These are phyloP conservation scores for Erodium texanum DNA, from an alignment of 441 rosid species.

Conservation along the genomic window DNA sequence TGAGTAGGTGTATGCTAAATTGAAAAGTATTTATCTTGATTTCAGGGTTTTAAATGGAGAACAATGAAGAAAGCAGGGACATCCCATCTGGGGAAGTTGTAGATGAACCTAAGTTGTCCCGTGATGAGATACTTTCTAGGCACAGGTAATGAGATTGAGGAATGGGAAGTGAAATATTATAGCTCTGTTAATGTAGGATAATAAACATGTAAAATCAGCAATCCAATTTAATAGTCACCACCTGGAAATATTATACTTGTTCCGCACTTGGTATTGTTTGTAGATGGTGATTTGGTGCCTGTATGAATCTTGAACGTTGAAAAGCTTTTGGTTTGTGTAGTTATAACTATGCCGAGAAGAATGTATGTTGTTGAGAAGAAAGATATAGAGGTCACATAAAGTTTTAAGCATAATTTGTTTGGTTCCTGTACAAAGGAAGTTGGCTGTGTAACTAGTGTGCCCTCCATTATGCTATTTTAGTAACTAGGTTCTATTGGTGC, in stretches of 20 bases:
- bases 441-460: not conserved
- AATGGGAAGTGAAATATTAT: not conserved
- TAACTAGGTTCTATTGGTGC: not conserved
- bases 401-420: not conserved
- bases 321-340: too few species aligned
- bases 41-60: slow-evolving; percentile 25
- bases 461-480: too few species aligned
- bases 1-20: too few species aligned
- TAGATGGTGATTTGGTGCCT: not conserved
- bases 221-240: not conserved
- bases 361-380: not conserved
- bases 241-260: not conserved
- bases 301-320: not conserved
- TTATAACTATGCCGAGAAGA: not conserved
- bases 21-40: slow-evolving; percentile 5
- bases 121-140: slow-evolving; percentile 59
- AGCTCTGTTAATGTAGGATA: not conserved
- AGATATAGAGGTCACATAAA: not conserved
- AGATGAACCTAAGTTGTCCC: slow-evolving; percentile 29
- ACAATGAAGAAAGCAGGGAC: not conserved
- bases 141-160: slow-evolving; percentile 31
- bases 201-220: not conserved
- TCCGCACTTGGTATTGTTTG: not conserved
- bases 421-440: not conserved
- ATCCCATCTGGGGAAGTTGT: slow-evolving; percentile 16